Evolutionary conservation across 2,329 filamentous ascomycete genomes (phyloP), one percentile per base, ranked within the genome.

Genomic region (Cryphonectria naterciae): DNA sequence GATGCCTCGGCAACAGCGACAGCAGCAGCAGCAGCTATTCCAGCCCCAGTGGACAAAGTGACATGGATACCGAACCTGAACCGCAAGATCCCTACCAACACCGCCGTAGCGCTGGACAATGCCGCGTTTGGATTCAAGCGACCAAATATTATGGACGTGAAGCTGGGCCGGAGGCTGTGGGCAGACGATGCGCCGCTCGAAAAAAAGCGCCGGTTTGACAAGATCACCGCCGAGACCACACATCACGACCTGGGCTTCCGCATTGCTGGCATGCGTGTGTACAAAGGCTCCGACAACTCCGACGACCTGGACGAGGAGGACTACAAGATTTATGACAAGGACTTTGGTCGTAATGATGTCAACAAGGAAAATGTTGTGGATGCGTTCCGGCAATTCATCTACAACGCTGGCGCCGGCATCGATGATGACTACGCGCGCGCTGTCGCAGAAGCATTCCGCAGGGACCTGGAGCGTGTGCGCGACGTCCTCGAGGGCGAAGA

Each of bases 111-210:
- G 17, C 84, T 98, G 39, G 92, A 95, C 78, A 98, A 98, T 79
- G 88, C 93, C 8, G 91, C 94, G 0, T 87, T 88, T 74, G 94
- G 93, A 0, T 98, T 95, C 84, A 88, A 88, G 76, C 88, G 89
- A 71, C 94, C 96, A 8, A 98, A 97, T 76, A 94, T 99, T 10
- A 84, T 99, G 70, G 96, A 99, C 78, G 88, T 97, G 74, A 99
- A 99, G 83, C 88, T 99, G 28, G 96, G 96, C 60, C 87, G 90
- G 65, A 88, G 93, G 43, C 83, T 99, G 7, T 98, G 94, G 92
- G 95, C 93, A 19, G 93, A 97, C 72, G 85, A 90, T 73, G 89
- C 89, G 35, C 85, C 87, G 0, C 75, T 79, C 37, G 84, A 89
- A 76, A 91, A 91, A 82, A 86, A 87, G 75, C 77, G 81, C 49